phyloP scores from a whole-genome alignment of 2,329 filamentous ascomycete genomes.

The Alternaria burnsii region DNA sequence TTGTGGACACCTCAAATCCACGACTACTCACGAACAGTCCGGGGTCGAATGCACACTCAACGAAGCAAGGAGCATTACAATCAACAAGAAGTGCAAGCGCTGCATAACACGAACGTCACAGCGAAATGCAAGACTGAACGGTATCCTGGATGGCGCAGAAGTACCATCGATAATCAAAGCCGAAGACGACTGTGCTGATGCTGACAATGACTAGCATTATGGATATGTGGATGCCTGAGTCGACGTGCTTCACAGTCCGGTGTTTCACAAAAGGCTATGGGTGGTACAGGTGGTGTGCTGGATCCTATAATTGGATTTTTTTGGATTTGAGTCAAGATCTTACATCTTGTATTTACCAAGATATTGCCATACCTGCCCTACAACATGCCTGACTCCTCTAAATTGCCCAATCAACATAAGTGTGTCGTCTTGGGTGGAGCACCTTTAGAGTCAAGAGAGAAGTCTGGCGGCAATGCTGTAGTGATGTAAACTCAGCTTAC shows the following conservation, averaged over 20 bases:
- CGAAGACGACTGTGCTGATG: neutral
- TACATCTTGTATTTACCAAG: neutral
- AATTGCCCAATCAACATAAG: too few relatives aligned
- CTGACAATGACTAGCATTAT: neutral
- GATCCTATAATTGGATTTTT: too few relatives aligned
- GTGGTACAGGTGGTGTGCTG: neutral
- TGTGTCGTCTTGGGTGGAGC: neutral
- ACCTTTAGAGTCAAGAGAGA: neutral
- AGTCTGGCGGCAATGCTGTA: neutral
- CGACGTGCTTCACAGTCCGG: neutral
- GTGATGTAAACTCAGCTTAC: neutral
- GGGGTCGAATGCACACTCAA: neutral
- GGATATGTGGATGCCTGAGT: neutral
- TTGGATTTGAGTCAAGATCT: too few relatives aligned
- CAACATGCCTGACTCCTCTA: too few relatives aligned
- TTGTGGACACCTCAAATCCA: slow-evolving; percentile 7
- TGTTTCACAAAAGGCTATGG: neutral
- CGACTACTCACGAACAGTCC: neutral
- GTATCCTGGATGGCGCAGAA: neutral
- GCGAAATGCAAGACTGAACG: neutral
- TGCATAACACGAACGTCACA: neutral
- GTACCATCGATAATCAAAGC: neutral
- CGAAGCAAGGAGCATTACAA: neutral
- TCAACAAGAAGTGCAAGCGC: neutral
- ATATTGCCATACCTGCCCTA: too few relatives aligned